These are phyloP conservation scores for Suhomyces guaymorum DNA, from an alignment of 1,139 yeast genomes.

Conservation along the genomic window DNA sequence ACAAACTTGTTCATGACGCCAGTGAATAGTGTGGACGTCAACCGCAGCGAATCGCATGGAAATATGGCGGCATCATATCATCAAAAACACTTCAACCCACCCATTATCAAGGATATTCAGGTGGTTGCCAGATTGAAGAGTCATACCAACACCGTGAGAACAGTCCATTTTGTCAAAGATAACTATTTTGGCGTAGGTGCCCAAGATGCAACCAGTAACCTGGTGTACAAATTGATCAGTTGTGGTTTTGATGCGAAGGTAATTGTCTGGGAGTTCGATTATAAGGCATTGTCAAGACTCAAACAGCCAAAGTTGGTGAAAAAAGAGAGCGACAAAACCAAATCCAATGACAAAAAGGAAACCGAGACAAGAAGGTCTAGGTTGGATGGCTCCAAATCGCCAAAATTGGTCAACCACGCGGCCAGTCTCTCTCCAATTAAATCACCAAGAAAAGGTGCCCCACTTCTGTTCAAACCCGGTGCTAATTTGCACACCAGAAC, in stretches of 20 bases:
- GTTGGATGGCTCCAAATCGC: conserved; percentile 10
- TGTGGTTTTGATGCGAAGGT: conserved; percentile 73
- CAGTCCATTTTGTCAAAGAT: conserved; percentile 37
- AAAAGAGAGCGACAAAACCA: conserved; percentile 6
- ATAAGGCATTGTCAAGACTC: conserved; percentile 55
- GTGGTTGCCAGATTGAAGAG: conserved; percentile 59
- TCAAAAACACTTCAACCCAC: conserved; percentile 29
- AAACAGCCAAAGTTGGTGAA: conserved; percentile 22
- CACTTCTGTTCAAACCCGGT: conserved; percentile 8
- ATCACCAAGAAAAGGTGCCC: conserved; percentile 6
- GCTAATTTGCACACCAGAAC: conserved; percentile 14
- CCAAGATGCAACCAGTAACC: conserved; percentile 14
- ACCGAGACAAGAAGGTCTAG: conserved; percentile 6
- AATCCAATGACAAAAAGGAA: conserved; percentile 8
- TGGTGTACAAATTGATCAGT: conserved; percentile 58
- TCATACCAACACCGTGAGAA: conserved; percentile 63
- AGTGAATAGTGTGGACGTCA: conserved; percentile 25
- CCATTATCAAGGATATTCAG: conserved; percentile 43
- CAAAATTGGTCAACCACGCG: conserved; percentile 9
- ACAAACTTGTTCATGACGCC: conserved; percentile 23
- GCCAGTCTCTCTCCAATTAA: conserved; percentile 14
- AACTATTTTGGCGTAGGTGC: conserved; percentile 20
- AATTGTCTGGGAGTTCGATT: conserved; percentile 73
- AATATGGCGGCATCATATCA: conserved; percentile 10
- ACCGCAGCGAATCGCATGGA: conserved; percentile 6